These are phyloP conservation scores for Sclerotinia glacialis DNA, from an alignment of 2,329 filamentous ascomycete genomes.

Conservation along the genomic window DNA sequence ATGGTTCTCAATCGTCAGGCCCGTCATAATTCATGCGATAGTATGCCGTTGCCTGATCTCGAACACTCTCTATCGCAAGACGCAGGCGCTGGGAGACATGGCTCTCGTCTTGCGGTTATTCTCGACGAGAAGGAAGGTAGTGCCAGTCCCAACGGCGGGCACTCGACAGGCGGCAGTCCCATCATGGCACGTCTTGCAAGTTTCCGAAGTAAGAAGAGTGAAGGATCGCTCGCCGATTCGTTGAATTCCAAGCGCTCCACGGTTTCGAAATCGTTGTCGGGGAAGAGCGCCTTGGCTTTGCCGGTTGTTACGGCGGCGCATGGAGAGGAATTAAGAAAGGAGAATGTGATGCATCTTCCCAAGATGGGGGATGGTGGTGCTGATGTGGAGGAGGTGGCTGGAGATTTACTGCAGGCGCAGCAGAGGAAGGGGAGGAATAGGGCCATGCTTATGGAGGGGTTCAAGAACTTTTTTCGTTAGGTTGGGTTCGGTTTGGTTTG, in stretches of 20 bases:
- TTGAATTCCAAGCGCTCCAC: slow-evolving; percentile 22
- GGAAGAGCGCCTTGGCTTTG: slow-evolving; percentile 31
- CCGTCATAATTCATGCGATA: slow-evolving; percentile 26
- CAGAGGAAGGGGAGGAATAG: slow-evolving; percentile 30
- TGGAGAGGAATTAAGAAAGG: slow-evolving; percentile 34
- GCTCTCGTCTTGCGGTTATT: slow-evolving; percentile 34
- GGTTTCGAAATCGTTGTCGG: slow-evolving; percentile 33
- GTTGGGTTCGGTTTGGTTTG: not conserved
- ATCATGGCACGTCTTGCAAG: slow-evolving; percentile 31
- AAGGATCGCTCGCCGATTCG: slow-evolving; percentile 27
- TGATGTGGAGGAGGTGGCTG: not conserved
- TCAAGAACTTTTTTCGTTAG: slow-evolving; percentile 38
- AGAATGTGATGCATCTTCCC: slow-evolving; percentile 11
- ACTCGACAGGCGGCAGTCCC: not conserved
- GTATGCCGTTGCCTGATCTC: slow-evolving; percentile 21
- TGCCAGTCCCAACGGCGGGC: slow-evolving; percentile 27
- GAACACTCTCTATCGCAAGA: slow-evolving; percentile 26
- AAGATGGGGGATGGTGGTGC: slow-evolving; percentile 23
- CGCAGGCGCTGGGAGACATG: not conserved
- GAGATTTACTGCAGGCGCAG: slow-evolving; percentile 23
- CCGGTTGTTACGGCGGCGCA: slow-evolving; percentile 25
- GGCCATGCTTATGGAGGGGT: slow-evolving; percentile 31
- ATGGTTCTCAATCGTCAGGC: slow-evolving; percentile 23
- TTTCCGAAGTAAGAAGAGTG: slow-evolving; percentile 32
- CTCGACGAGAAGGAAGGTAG: slow-evolving; percentile 37